phyloP scores from a whole-genome alignment of 2,329 filamentous ascomycete species.

The Tolypocladium inflatum region DNA sequence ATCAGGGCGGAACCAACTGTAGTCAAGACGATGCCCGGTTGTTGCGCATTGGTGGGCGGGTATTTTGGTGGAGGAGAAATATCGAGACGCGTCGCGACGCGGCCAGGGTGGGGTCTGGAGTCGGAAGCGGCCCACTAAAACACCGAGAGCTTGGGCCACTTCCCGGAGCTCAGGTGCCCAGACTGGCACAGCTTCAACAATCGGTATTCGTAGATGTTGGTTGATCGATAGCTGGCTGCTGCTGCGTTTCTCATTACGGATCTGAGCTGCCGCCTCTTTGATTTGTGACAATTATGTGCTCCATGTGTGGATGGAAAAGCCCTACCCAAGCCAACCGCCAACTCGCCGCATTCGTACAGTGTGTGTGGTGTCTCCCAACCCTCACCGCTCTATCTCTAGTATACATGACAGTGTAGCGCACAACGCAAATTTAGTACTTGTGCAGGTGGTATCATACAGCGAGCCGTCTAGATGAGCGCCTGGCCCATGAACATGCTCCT shows the following conservation, averaged over 20 bases:
- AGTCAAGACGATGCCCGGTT: not conserved
- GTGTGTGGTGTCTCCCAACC: not conserved
- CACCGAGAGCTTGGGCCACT: not conserved
- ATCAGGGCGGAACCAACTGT: not conserved
- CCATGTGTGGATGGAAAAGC: not conserved
- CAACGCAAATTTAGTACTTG: not conserved
- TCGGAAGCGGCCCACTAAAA: slow-evolving; percentile 8
- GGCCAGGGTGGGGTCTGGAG: not conserved
- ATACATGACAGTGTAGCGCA: not conserved
- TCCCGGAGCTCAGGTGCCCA: not conserved
- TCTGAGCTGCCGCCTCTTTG: too few species aligned
- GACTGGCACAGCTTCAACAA: not conserved
- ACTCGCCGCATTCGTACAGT: not conserved
- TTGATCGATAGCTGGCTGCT: not conserved
- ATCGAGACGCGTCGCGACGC: slow-evolving; percentile 21
- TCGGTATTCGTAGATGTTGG: not conserved
- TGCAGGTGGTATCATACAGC: not conserved
- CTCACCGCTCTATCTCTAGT: too few species aligned
- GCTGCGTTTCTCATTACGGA: not conserved
- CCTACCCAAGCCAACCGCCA: not conserved
- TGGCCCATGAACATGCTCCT: slow-evolving; percentile 81
- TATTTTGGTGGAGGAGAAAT: slow-evolving; percentile 10
- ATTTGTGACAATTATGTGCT: too few species aligned
- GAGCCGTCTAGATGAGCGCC: slow-evolving; percentile 48
- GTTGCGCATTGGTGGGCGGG: not conserved